These are phyloP conservation scores for Sphaerostilbella broomeana DNA, from an alignment of 2,329 filamentous ascomycete species.

Conservation along the genomic window DNA sequence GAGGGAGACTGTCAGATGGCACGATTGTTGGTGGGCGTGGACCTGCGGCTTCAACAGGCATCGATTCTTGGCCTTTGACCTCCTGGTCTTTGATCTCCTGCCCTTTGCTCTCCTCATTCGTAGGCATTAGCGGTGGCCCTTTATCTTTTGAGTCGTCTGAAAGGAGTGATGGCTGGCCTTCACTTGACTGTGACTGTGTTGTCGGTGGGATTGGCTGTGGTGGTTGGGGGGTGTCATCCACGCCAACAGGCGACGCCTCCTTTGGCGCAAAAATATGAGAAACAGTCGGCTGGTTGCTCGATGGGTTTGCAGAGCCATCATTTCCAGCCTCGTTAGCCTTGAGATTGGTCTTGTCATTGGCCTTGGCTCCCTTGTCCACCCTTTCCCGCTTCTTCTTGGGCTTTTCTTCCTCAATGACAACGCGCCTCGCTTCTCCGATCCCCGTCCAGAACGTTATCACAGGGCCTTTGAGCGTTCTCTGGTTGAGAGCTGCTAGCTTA, in stretches of 20 bases:
- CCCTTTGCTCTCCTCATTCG: constrained; percentile 7
- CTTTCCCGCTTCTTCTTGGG: constrained; percentile 50
- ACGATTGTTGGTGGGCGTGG: too few relatives aligned
- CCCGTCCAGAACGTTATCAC: constrained; percentile 93
- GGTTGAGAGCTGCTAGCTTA: constrained; percentile 80
- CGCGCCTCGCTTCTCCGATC: constrained; percentile 66
- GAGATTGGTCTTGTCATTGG: constrained; percentile 25
- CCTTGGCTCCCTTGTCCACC: constrained; percentile 27
- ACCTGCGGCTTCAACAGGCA: too few relatives aligned
- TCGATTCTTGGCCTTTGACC: too few relatives aligned
- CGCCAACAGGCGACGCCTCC: background rate
- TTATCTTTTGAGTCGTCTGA: too few relatives aligned
- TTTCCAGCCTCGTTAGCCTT: constrained; percentile 17
- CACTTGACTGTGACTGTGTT: background rate
- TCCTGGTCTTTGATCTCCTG: too few relatives aligned
- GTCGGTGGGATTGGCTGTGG: constrained; percentile 9
- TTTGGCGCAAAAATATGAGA: background rate
- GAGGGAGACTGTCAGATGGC: background rate
- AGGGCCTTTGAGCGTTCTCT: constrained; percentile 78
- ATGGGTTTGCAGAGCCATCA: constrained; percentile 8
- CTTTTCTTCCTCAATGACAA: constrained; percentile 57
- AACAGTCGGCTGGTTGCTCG: constrained; percentile 3
- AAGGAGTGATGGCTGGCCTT: constrained; percentile 4
- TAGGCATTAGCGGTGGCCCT: too few relatives aligned
- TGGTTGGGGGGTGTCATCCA: constrained; percentile 1